Base-by-base conservation (phyloP, 177 flowering plant genomes). In the Tripterygium wilfordii region DNA sequence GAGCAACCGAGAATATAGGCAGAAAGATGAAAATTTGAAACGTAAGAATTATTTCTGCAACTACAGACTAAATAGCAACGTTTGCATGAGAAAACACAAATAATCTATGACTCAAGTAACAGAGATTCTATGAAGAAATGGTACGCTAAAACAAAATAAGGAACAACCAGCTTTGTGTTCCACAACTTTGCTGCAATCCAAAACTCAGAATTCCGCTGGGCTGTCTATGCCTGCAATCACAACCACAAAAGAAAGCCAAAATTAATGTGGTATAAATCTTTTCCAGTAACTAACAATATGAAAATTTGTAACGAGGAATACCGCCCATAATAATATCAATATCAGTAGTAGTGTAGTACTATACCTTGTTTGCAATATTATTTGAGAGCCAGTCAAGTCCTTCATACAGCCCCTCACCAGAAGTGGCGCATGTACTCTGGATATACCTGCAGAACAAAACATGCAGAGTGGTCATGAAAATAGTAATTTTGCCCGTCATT, bases 401-500 rank as follows among this genome's bases (percentile, higher is more conserved):
- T 66, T 70, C 75, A 12, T 70, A 70, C 46, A 70, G 55, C 41
- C 75, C 75, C 57, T 70, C 75, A 18, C 75, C 75, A 28, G 75
- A 70, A n/a, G 75, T 70, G 47, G 75, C 75, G 39, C 75, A 70
- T 50, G 75, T 70, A 69, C 75, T 70, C 68, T 70, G 75, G 51
- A 70, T 70, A 31, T 70, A 70, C 75, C 75, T 70, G 71, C 30
- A 48, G 29, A 0, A 21, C 4, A 5, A 10, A 35, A 25, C 5
- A 31, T 13, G 22, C 16, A 37, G 0, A 36, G 8, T 15, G 2
- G 24, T n/a, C n/a, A n/a, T n/a, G 15, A 24, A 9, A 5, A 44
- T 14, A 23, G 19, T 42, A 24, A 27, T 13, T n/a, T n/a, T n/a
- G 39, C 29, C 10, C 12, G 40, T 23, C n/a, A n/a, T 17, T 14